These are phyloP conservation scores for Oryza nivara DNA, from an alignment of 176 grass and related monocot species.

Conservation along the genomic window DNA sequence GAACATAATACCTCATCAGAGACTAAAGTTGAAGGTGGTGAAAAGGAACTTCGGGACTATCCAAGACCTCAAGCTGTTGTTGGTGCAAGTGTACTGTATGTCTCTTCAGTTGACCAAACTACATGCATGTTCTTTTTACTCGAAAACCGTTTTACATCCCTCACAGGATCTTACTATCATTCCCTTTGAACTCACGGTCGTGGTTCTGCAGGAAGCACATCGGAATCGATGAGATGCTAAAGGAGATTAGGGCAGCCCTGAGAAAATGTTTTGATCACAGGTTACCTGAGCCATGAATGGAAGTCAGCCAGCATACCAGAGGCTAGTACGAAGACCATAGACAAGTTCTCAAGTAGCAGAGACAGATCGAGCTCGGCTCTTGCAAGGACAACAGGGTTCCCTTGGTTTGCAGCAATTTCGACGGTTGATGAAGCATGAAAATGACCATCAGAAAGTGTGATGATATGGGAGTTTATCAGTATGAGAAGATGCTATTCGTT, in stretches of 20 bases:
- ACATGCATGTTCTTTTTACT: neutral
- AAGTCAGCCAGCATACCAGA: neutral
- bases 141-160: neutral
- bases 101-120: slow-evolving; percentile 22
- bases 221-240: slow-evolving; percentile 83
- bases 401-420: neutral
- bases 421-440: slow-evolving; percentile 22
- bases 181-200: neutral
- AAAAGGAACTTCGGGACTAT: slow-evolving; percentile 83
- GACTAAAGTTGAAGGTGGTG: slow-evolving; percentile 48
- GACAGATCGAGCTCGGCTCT: neutral
- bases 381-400: neutral
- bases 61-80: slow-evolving; percentile 84
- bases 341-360: slow-evolving; percentile 9
- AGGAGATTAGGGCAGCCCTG: slow-evolving; percentile 74
- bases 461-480: neutral
- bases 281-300: slow-evolving; percentile 36
- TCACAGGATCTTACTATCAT: neutral
- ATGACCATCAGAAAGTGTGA: neutral
- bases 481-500: neutral
- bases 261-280: slow-evolving; percentile 73
- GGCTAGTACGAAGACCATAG: slow-evolving; percentile 1
- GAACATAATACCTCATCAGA: slow-evolving; percentile 14
- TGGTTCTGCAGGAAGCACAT: slow-evolving; percentile 63
- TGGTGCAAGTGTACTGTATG: slow-evolving; percentile 75